phyloP scores from a whole-genome alignment of 441 rosid species.

The Corymbia citriodora region DNA sequence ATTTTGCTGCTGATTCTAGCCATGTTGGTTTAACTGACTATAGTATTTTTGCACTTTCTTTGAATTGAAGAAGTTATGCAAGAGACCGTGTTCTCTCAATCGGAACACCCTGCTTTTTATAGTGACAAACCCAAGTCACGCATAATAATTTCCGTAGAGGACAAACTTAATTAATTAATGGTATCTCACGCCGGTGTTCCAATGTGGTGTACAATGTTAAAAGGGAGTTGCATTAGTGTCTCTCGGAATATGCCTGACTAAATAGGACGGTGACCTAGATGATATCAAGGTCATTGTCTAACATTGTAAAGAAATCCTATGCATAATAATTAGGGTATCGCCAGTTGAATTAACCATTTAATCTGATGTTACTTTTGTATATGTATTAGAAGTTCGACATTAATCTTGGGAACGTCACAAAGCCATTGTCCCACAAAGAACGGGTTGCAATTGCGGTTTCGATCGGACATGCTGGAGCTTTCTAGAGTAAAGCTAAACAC shows the following conservation, averaged over 20 bases:
- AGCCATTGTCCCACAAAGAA: conserved; percentile 40
- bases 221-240: background rate
- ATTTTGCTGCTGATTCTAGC: background rate
- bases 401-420: background rate
- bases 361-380: background rate
- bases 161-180: background rate
- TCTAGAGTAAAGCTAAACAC: background rate
- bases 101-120: background rate
- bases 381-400: background rate
- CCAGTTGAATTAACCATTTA: background rate
- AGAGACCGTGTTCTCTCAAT: background rate
- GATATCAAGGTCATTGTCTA: background rate
- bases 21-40: background rate
- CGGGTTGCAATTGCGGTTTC: background rate
- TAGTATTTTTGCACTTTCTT: background rate
- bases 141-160: background rate
- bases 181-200: background rate
- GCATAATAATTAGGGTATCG: background rate
- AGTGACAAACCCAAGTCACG: background rate
- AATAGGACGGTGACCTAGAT: background rate
- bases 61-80: background rate
- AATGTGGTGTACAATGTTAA: background rate
- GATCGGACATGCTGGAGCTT: background rate
- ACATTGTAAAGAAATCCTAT: background rate
- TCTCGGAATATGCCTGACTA: background rate